Base-by-base conservation (phyloP, 2,329 filamentous ascomycete species). In the Thelonectria rubi region DNA sequence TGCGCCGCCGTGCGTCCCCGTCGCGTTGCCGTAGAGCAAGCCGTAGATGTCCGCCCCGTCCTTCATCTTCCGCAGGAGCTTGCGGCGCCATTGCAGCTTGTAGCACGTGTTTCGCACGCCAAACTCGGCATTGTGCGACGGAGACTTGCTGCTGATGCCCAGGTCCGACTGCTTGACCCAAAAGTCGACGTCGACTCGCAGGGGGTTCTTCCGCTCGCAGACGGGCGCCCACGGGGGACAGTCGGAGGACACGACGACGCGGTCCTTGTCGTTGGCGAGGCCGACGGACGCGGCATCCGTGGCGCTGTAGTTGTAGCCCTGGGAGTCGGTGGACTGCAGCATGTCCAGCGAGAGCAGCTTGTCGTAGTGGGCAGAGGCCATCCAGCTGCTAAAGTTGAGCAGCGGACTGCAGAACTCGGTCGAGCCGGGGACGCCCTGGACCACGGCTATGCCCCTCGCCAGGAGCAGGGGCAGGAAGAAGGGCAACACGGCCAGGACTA, bases 101-200 rank as follows among this genome's bases (percentile, higher is more conserved):
- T 37, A 37, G 12, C 34, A 37, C 3, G 34, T 37, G 15, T 37
- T 37, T 7, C 2, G 12, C 15, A 37, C 34, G 11, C 34, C 34
- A 30, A 50, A 50, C 26, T 50, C 47, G 26, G 47, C 26, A 21
- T 50, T 39, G 12, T 18, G 24, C 4, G 47, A 50, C n/a, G 26
- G 6, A 32, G 30, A 20, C 20, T 37, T 21, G 47, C 47, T 50
- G 47, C 26, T 30, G 17, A 50, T 30, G 12, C 47, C 47, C 17
- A 18, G 26, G 3, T 50, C 26, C 7, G 47, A 50, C n/a, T 50
- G 47, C 47, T 50, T 50, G 14, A 50, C 47, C 47, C 47, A 50
- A 30, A 50, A 50, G 32, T 50, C 47, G 30, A 50, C 15, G 32
- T 50, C 47, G 18, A 50, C n/a, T 50, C 47, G 47, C 30, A 50